Evolutionary conservation across 306 rosid species (phyloP).

Genomic region (Oxytropis ochrocephala): DNA sequence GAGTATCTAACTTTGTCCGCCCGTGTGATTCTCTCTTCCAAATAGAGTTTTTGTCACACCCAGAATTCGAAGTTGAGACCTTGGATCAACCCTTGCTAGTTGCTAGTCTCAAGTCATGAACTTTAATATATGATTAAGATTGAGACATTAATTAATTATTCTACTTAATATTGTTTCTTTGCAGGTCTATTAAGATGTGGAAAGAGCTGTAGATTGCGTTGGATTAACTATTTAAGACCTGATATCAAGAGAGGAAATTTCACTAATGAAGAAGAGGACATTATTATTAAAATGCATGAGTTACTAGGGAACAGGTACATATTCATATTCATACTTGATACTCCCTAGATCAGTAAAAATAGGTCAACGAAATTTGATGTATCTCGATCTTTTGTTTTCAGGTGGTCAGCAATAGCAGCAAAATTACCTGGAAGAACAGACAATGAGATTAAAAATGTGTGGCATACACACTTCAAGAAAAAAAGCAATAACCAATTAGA

Average conservation of each 20-base stretch:
- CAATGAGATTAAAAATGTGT: slow-evolving; percentile 78
- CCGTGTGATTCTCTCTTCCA: no score
- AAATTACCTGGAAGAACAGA: slow-evolving; percentile 75
- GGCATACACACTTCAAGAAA: slow-evolving; percentile 87
- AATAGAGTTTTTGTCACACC: no score
- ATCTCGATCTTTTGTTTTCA: slow-evolving; percentile 11
- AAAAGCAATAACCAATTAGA: slow-evolving; percentile 11
- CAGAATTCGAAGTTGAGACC: no score
- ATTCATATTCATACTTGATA: neutral
- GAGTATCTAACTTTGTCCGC: no score
- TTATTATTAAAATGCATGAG: slow-evolving; percentile 53
- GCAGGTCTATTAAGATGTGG: slow-evolving; percentile 80
- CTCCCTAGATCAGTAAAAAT: no score
- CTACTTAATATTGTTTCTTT: neutral
- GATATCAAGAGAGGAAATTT: slow-evolving; percentile 90
- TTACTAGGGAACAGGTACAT: slow-evolving; percentile 65
- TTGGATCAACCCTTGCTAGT: no score
- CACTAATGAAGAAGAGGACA: slow-evolving; percentile 59
- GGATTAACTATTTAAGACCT: slow-evolving; percentile 72
- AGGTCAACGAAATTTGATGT: no score
- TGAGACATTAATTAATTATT: neutral
- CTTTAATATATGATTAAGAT: neutral
- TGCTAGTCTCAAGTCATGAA: no score
- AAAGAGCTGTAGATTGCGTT: slow-evolving; percentile 80
- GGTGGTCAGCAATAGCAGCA: slow-evolving; percentile 92